Base-by-base conservation (phyloP, 805 yeast genomes). In the Starmerella asiatica region DNA sequence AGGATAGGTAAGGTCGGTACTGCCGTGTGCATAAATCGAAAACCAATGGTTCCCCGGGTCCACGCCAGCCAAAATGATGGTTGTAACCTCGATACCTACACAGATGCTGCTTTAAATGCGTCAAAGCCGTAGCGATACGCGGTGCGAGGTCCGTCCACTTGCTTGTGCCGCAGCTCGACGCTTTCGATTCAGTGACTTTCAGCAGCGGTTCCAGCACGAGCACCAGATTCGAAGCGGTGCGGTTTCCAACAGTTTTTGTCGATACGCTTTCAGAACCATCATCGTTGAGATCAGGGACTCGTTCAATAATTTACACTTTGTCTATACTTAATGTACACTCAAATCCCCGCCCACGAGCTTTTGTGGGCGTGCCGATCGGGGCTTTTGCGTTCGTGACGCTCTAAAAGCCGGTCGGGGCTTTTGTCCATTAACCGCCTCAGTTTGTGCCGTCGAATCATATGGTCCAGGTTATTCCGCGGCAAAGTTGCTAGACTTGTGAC, bases 181-280 rank as follows among this genome's bases (percentile, higher is more conserved):
- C 75, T 51, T 85, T 84, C 56, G 91, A 69, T 60, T 85, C 94
- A 4, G 98, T 91, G 29, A 91, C 97, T 76, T 85, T 91, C 98
- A 6, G 98, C 97, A 23, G 98, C 98, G n/a, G 98, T 91, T 61
- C 98, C 98, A 3, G 98, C 98, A 55, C 98, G 98, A 38, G 98
- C 98, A 75, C 98, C 86, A 8, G 96, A 94, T 5, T 94, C 72
- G 49, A 86, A 69, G 51, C 93, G 67, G 63, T 88, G 96, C 49
- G 91, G 69, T 63, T 88, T 88, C 57, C 85, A 95, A 69, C 96
- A 86, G 66, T 91, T 91, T 68, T 91, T 91, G 64, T 91, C 97
- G 6, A 98, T 98, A 27, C n/a, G n/a, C n/a, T n/a, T n/a, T n/a
- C n/a, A n/a, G n/a, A n/a, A n/a, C n/a, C n/a, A n/a, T n/a, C n/a